Evolutionary conservation across 208 protist genomes (phyloP), one percentile per base, ranked within the genome.

Genomic region (Lotmaria passim): DNA sequence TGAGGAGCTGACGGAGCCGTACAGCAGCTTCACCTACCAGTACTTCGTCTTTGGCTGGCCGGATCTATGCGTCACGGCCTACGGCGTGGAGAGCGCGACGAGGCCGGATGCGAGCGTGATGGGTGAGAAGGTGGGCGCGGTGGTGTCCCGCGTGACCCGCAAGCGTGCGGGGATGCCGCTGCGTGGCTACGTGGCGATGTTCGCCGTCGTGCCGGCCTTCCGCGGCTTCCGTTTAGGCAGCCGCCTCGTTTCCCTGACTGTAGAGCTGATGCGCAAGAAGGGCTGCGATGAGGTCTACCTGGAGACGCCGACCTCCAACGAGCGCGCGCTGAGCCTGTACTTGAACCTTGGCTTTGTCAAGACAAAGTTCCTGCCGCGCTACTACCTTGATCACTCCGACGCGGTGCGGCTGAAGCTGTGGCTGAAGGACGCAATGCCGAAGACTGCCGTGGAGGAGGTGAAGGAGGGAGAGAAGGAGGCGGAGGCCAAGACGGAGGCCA

Each of bases 11-110:
- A 97, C 93, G 23, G 98, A 99, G 83, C 98, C 98, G 14, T 99
- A 99, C 83, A 98, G 94, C 65, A 97, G 99, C 61, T 99, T 99
- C 78, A 99, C 98, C 0, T 99, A 99, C 83, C 84, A 98, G 68
- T 99, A 99, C 81, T 99, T 99, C 79, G 86, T 99, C 73, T 91
- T 98, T 80, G 90, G 93, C 47, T 99, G 98, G 97, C 98, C 98
- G 19, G 77, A 98, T 24, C 85, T 99, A 7, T 98, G 91, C 62
- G 84, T 98, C 19, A 79, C 98, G 30, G 95, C 90, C 6, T 92
- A 87, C 58, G 85, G 85, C 41, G 66, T 85, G 7, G 81, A 94
- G 66, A 80, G 82, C 57, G 71, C 68, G 24, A 87, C 67, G 24
- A 81, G 55, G 70, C 90, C 90, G 10, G 87, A 87, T 43, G 47